phyloP scores from a whole-genome alignment of 1,284 basidiomycete species.

The Leccinum angustisporum region DNA sequence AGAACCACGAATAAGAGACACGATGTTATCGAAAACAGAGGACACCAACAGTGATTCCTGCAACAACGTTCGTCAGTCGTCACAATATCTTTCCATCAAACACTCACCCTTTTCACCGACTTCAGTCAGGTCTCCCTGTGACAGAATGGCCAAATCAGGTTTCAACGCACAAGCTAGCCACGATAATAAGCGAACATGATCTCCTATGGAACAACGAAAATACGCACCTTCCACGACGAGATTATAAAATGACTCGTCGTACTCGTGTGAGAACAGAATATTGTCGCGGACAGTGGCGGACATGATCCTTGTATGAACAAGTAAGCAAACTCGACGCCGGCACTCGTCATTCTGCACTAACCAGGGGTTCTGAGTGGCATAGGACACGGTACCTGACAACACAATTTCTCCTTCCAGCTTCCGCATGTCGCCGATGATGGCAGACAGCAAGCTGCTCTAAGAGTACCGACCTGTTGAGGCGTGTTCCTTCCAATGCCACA shows the following conservation, averaged over 20 bases:
- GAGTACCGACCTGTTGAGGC: not conserved
- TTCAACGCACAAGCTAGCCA: constrained; percentile 80
- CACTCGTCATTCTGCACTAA: no score
- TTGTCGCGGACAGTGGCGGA: constrained; percentile 85
- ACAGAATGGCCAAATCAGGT: constrained; percentile 76
- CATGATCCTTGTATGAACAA: constrained; percentile 58
- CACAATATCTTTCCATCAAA: constrained; percentile 14
- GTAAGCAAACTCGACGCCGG: not conserved
- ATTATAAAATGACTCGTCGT: constrained; percentile 77
- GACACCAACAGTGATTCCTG: constrained; percentile 32
- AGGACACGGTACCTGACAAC: constrained; percentile 78
- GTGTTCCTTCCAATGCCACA: not conserved
- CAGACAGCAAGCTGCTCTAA: constrained; percentile 70
- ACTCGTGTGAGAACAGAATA: constrained; percentile 88
- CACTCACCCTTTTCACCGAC: constrained; percentile 57
- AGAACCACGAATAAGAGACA: constrained; percentile 4
- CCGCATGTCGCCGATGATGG: constrained; percentile 88
- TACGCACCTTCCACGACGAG: constrained; percentile 67
- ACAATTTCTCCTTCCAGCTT: constrained; percentile 72
- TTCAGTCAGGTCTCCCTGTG: constrained; percentile 72
- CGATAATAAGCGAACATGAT: not conserved
- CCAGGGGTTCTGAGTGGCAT: constrained; percentile 69
- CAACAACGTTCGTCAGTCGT: constrained; percentile 32
- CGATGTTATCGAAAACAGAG: not conserved
- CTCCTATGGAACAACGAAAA: not conserved